A percentile compares a stretch with the other conserved stretches of the same genome.
phyloP scores from a whole-genome alignment of 805 yeast species.

The Kregervanrija pseudodelftensis region DNA sequence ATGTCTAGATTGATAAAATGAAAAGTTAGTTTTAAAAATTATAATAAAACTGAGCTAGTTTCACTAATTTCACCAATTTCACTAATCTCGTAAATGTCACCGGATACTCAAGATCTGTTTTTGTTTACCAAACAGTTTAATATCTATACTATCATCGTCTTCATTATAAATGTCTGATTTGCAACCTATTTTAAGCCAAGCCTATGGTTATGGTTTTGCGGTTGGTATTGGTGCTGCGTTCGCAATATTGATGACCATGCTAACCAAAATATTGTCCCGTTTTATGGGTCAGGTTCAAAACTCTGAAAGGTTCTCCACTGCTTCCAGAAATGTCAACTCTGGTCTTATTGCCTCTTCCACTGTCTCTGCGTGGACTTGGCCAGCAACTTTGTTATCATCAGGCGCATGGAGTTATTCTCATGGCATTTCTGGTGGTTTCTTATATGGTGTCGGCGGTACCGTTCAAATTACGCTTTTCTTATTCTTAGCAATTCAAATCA shows the following conservation, averaged over 20 bases:
- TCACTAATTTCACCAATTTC: no score
- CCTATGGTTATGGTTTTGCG: conserved; percentile 35
- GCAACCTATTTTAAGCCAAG: conserved; percentile 24
- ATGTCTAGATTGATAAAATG: no score
- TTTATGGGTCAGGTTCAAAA: conserved; percentile 33
- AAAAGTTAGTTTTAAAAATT: no score
- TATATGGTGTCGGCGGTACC: conserved; percentile 32
- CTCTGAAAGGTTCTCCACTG: conserved; percentile 36
- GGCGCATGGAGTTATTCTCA: conserved; percentile 34
- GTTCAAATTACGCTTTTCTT: conserved; percentile 32
- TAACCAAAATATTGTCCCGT: conserved; percentile 30
- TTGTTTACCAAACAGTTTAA: no score
- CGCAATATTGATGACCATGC: conserved; percentile 34
- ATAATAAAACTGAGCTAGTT: no score
- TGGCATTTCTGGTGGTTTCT: conserved; percentile 36
- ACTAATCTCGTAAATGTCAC: no score
- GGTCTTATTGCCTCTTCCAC: conserved; percentile 39
- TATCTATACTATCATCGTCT: no score
- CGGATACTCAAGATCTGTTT: no score
- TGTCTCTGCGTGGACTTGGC: conserved; percentile 44
- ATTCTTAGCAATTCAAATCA: conserved; percentile 32
- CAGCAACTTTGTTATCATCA: conserved; percentile 32
- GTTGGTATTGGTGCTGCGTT: conserved; percentile 39
- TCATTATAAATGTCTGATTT: conserved; percentile 7
- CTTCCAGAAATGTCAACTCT: conserved; percentile 32